Percentiles rank a stretch among this genome's conserved stretches.
These are phyloP conservation scores for Lepiota brunneoincarnata DNA, from an alignment of 768 basidiomycete species.

Conservation along the genomic window DNA sequence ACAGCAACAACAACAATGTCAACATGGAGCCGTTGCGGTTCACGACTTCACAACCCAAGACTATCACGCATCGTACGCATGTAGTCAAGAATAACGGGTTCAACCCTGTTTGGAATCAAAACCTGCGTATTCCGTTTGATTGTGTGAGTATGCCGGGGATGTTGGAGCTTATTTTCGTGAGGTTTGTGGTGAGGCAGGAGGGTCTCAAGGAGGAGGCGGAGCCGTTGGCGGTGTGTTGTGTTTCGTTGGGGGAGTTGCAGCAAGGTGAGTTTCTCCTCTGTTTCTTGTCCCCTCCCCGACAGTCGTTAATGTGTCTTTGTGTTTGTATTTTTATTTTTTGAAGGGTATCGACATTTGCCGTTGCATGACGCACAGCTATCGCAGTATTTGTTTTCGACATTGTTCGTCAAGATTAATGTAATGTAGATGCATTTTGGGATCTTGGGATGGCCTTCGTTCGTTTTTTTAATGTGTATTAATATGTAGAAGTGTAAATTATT, in stretches of 20 bases:
- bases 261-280: constrained; percentile 46
- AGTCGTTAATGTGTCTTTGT: constrained; percentile 3
- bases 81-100: constrained; percentile 88
- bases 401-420: constrained; percentile 76
- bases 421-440: neutral
- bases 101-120: constrained; percentile 88
- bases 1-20: constrained; percentile 3
- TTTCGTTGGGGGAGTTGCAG: constrained; percentile 70
- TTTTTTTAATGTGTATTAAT: too few relatives aligned
- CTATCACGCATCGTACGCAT: constrained; percentile 56
- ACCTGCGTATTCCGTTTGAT: constrained; percentile 68
- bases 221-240: constrained; percentile 75
- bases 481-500: too few relatives aligned
- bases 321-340: neutral
- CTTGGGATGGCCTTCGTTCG: too few relatives aligned
- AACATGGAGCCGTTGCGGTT: constrained; percentile 13
- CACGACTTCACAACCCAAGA: constrained; percentile 25
- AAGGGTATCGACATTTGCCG: constrained; percentile 90
- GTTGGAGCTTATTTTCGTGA: constrained; percentile 83
- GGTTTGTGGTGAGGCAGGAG: constrained; percentile 73
- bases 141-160: constrained; percentile 61
- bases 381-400: constrained; percentile 88
- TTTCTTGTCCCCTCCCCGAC: neutral
- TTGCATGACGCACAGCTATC: constrained; percentile 87
- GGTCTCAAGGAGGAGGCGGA: constrained; percentile 54